phyloP scores from a whole-genome alignment of 2,329 filamentous ascomycete genomes.

The Colletotrichum melonis region DNA sequence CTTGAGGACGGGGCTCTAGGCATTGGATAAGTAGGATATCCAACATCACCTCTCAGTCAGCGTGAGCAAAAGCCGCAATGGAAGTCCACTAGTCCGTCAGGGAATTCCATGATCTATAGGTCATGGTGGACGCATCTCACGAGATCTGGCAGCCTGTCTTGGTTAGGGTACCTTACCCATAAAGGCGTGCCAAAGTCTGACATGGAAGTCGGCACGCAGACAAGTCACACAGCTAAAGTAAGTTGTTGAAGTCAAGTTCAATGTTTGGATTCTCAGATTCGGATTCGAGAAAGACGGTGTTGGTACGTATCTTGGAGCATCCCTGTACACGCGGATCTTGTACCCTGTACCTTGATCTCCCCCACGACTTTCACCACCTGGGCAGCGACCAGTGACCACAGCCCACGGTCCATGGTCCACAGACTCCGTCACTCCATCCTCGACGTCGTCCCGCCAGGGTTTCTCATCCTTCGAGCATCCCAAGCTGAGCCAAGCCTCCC shows the following conservation, averaged over 20 bases:
- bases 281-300: not conserved
- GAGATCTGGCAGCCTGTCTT: not conserved
- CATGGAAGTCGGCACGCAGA: not conserved
- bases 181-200: not conserved
- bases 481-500: constrained; percentile 23
- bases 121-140: not conserved
- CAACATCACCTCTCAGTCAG: not conserved
- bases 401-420: too few species aligned
- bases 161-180: too few species aligned
- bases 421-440: too few species aligned
- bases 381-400: too few species aligned
- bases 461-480: constrained; percentile 31
- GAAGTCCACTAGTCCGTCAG: not conserved
- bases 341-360: not conserved
- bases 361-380: not conserved
- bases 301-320: not conserved
- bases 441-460: constrained; percentile 8
- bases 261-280: not conserved
- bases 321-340: too few species aligned
- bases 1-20: too few species aligned
- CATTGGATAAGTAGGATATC: not conserved
- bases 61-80: not conserved
- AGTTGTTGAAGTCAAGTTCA: not conserved
- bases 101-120: not conserved
- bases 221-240: too few species aligned